Conservation (phyloP, 345 rosid species). For the Heritiera fomes region DNA sequence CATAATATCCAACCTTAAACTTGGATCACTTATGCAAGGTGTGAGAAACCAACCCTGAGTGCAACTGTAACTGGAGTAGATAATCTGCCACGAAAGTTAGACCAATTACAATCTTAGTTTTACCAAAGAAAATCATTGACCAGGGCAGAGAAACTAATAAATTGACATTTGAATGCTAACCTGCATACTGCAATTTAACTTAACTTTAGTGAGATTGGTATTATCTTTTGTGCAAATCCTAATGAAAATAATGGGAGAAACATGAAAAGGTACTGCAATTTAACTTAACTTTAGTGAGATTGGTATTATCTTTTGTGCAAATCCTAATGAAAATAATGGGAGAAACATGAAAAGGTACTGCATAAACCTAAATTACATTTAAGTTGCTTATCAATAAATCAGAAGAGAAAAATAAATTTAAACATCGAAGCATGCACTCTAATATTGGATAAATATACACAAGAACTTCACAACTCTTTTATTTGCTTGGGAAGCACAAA, state of each 20-base stretch:
- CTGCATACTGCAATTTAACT: not conserved
- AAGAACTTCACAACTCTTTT: not conserved
- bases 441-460: not conserved
- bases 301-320: not conserved
- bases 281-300: not conserved
- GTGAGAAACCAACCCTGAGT: constrained; percentile 98
- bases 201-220: not conserved
- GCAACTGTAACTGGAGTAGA: constrained; percentile 91
- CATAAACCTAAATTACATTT: not conserved
- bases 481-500: not conserved
- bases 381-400: not conserved
- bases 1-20: constrained; percentile 64
- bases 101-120: constrained; percentile 15
- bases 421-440: not conserved
- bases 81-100: constrained; percentile 54
- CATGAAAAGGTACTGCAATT: not conserved
- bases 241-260: not conserved
- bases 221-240: not conserved
- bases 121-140: constrained; percentile 3
- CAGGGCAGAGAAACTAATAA: not conserved
- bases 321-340: not conserved
- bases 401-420: not conserved
- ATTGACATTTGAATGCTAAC: not conserved
- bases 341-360: not conserved
- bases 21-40: constrained; percentile 82